phyloP scores from a whole-genome alignment of 2,329 filamentous ascomycete species.

The Onygenales sp. region DNA sequence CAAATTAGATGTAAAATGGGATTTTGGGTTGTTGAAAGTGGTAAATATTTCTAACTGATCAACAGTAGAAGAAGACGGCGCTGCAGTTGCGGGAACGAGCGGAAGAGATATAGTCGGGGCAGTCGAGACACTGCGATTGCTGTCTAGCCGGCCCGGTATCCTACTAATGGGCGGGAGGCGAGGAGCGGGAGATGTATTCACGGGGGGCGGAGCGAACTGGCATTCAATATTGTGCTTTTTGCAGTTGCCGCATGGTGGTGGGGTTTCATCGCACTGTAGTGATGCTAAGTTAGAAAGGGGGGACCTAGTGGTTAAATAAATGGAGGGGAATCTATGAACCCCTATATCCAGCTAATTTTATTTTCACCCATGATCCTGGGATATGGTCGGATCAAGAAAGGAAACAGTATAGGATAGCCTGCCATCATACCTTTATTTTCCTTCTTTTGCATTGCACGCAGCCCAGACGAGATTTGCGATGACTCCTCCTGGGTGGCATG shows the following conservation, averaged over 20 bases:
- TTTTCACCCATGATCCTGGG: neutral
- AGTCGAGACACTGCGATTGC: neutral
- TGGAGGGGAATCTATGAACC: neutral
- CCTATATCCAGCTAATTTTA: neutral
- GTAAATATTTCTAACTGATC: conserved; percentile 14
- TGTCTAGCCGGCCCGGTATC: neutral
- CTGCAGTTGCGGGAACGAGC: conserved; percentile 5
- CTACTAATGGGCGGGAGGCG: neutral
- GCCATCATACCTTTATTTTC: conserved; percentile 25
- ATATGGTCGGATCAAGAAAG: neutral
- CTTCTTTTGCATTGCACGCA: conserved; percentile 25
- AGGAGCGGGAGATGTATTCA: neutral
- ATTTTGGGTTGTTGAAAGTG: conserved; percentile 8
- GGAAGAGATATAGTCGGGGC: neutral
- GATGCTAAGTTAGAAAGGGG: neutral
- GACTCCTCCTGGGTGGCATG: conserved; percentile 18
- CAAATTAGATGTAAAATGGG: conserved; percentile 12
- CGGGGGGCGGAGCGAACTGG: conserved; percentile 11
- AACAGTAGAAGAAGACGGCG: conserved; percentile 3
- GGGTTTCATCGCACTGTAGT: conserved; percentile 16
- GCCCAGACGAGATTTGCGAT: conserved; percentile 25
- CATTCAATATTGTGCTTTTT: conserved; percentile 18
- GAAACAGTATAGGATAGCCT: neutral
- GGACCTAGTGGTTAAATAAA: neutral
- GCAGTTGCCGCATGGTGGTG: conserved; percentile 18